These are phyloP conservation scores for Thalassiosira mediterranea DNA, from an alignment of 352 stramenopile genomes.

Conservation along the genomic window DNA sequence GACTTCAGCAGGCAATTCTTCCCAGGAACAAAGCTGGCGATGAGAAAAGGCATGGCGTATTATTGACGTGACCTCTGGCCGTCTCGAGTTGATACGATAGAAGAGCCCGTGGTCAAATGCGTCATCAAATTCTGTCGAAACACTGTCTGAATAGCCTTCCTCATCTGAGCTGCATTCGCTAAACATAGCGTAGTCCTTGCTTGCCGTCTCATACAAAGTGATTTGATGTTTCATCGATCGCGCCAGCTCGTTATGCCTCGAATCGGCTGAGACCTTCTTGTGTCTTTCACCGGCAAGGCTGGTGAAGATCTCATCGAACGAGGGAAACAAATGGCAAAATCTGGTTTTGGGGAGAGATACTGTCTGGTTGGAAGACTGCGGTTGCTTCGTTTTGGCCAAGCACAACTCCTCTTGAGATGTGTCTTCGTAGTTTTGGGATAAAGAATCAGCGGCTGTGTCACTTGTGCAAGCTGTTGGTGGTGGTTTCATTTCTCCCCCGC, in stretches of 20 bases:
- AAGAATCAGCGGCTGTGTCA: too few relatives aligned
- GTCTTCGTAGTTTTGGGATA: too few relatives aligned
- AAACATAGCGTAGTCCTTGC: neutral
- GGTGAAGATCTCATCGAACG: slow-evolving; percentile 38
- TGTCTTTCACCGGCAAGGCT: neutral
- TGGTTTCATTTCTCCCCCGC: too few relatives aligned
- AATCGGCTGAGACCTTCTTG: neutral
- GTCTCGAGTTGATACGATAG: slow-evolving; percentile 40
- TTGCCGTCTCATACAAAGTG: slow-evolving; percentile 11
- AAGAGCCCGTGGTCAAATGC: slow-evolving; percentile 15
- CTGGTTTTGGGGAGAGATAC: too few relatives aligned
- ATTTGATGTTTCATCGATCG: slow-evolving; percentile 45
- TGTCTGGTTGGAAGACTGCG: too few relatives aligned
- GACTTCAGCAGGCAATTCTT: slow-evolving; percentile 16
- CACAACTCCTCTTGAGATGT: too few relatives aligned
- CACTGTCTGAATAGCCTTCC: slow-evolving; percentile 4
- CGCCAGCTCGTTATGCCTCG: slow-evolving; percentile 31
- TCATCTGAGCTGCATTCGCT: neutral
- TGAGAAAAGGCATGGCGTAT: slow-evolving; percentile 29
- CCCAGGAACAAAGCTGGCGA: slow-evolving; percentile 14
- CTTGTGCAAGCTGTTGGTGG: too few relatives aligned
- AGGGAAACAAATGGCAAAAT: slow-evolving; percentile 33
- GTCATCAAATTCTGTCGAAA: slow-evolving; percentile 3
- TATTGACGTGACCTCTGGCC: slow-evolving; percentile 46
- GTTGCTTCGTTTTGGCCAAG: too few relatives aligned